Evolutionary conservation across 2,329 filamentous ascomycete genomes (phyloP), one percentile per base, ranked within the genome.

Genomic region (Fusarium tricinctum): DNA sequence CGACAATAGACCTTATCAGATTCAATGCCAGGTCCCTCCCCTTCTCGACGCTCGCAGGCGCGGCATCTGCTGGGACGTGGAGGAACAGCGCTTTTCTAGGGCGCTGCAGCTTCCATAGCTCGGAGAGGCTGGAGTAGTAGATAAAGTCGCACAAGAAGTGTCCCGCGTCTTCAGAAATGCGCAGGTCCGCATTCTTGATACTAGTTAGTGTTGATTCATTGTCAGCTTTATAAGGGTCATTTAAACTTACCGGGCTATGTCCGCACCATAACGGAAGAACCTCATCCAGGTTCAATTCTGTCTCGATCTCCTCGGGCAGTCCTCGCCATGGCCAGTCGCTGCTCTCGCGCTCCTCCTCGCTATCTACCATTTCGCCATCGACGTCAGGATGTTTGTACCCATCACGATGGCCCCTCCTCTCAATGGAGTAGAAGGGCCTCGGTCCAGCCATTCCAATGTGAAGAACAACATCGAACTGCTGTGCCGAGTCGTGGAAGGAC

Each of bases 401-500:
- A 71, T 92, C 89, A 38, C 91, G 86, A 74, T 92, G 90, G 0
- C 86, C 92, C 35, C 86, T 82, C 13, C 86, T 84, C 81, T 97
- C 93, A 10, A 95, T 81, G 13, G 87, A 86, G 77, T 95, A 97
- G 71, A 87, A 78, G 15, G 88, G 72, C 78, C 84, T 70, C 80
- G 87, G 73, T 77, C 91, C 75, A 76, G 92, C 92, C 86, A 97
- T 93, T 66, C 93, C 93, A 51, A 97, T 91, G 78, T 97, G 93
- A 6, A 97, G 78, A 22, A 89, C 84, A 30, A 91, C 79, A 77
- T 97, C 91, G 54, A 89, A 85, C 48, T 81, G 59, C 76, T 75
- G 43, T 19, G 44, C 63, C 30, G 60, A 58, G 39, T 83, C 81
- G 80, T 92, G 88, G 7, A 97, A 82, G 7, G 75, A 76, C 2